A percentile compares a stretch with the other conserved stretches of the same genome.
These are phyloP conservation scores for Theobroma grandiflorum DNA, from an alignment of 441 rosid genomes.

Conservation along the genomic window DNA sequence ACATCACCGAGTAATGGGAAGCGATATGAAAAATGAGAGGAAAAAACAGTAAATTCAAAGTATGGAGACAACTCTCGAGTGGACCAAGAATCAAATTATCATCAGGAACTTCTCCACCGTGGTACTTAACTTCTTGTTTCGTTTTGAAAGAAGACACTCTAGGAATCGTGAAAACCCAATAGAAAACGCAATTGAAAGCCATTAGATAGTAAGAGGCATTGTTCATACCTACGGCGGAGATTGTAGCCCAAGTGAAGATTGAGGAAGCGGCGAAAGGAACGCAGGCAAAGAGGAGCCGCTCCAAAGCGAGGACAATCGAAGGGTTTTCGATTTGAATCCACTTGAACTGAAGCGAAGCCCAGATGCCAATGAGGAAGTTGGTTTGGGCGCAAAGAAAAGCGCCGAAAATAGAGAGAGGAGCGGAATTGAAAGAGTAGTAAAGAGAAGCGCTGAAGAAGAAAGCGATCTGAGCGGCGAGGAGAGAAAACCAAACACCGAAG, in stretches of 20 bases:
- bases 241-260: slow-evolving; percentile 94
- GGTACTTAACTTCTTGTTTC: slow-evolving; percentile 80
- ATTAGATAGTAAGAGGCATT: slow-evolving; percentile 82
- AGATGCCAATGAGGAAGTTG: slow-evolving; percentile 78
- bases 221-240: slow-evolving; percentile 86
- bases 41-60: slow-evolving; percentile 78
- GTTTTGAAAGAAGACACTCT: slow-evolving; percentile 84
- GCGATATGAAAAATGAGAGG: slow-evolving; percentile 89
- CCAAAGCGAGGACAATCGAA: slow-evolving; percentile 80
- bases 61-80: slow-evolving; percentile 87
- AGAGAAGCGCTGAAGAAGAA: slow-evolving; percentile 88
- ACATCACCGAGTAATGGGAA: slow-evolving; percentile 77
- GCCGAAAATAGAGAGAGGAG: slow-evolving; percentile 66
- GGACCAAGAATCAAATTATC: slow-evolving; percentile 78
- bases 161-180: slow-evolving; percentile 88
- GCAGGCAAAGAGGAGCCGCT: slow-evolving; percentile 90
- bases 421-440: slow-evolving; percentile 61
- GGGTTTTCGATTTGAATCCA: slow-evolving; percentile 96
- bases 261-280: slow-evolving; percentile 80
- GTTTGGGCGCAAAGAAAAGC: slow-evolving; percentile 77
- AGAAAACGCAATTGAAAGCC: slow-evolving; percentile 80
- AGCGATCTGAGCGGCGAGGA: slow-evolving; percentile 82
- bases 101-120: slow-evolving; percentile 91
- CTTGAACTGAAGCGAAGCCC: slow-evolving; percentile 97
- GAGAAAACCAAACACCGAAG: slow-evolving; percentile 83